Percentiles rank a stretch among this genome's conserved stretches.
These are phyloP conservation scores for Epichloe hybrida DNA, from an alignment of 2,329 filamentous ascomycete genomes.

Conservation along the genomic window DNA sequence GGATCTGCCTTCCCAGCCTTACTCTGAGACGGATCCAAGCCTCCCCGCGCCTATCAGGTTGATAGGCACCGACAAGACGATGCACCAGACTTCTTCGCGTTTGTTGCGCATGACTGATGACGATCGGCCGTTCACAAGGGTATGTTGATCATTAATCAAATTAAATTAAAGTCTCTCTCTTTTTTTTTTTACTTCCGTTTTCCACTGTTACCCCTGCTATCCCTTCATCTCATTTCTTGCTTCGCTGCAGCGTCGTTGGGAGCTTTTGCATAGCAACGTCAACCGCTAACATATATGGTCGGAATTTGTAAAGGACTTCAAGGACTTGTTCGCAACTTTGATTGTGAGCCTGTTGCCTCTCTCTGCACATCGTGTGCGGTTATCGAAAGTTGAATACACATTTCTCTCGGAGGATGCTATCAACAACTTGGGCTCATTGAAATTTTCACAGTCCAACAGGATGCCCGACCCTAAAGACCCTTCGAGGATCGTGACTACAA, in stretches of 20 bases:
- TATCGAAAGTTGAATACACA: slow-evolving; percentile 83
- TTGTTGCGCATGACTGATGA: slow-evolving; percentile 97
- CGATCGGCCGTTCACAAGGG: slow-evolving; percentile 87
- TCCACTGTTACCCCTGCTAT: not conserved
- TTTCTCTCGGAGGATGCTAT: slow-evolving; percentile 97
- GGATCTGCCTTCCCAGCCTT: slow-evolving; percentile 30
- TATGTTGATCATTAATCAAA: slow-evolving; percentile 23
- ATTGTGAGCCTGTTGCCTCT: slow-evolving; percentile 84
- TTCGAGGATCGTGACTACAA: slow-evolving; percentile 90
- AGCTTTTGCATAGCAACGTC: no score
- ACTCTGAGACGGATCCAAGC: slow-evolving; percentile 39
- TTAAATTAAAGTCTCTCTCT: no score
- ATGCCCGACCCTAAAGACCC: slow-evolving; percentile 98
- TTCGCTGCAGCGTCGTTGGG: no score
- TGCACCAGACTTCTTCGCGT: slow-evolving; percentile 97
- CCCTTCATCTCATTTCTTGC: not conserved
- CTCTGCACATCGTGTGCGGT: slow-evolving; percentile 75
- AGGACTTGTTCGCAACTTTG: slow-evolving; percentile 89
- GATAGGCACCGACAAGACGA: slow-evolving; percentile 45
- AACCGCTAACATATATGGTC: not conserved
- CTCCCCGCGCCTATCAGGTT: slow-evolving; percentile 27
- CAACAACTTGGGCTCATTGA: slow-evolving; percentile 91
- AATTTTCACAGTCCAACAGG: slow-evolving; percentile 96
- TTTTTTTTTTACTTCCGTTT: not conserved
- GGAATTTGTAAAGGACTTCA: slow-evolving; percentile 60